Conservation (phyloP, 306 rosid genomes). For the Calophaca sinica region DNA sequence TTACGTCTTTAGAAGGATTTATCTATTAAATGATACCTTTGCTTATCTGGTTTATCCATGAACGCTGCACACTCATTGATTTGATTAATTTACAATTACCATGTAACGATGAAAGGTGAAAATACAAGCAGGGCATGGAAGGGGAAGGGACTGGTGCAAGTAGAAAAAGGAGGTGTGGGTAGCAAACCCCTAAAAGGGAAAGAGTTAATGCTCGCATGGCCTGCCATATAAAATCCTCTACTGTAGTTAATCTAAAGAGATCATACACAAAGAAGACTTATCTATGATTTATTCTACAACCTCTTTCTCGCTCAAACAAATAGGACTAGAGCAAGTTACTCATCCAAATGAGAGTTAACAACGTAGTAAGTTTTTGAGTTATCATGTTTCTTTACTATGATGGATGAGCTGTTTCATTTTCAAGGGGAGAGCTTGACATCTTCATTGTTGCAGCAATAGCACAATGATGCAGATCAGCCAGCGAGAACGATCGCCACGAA, state of each 20-base stretch:
- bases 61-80: no score
- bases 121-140: neutral
- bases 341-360: constrained; percentile 24
- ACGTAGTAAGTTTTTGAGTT: neutral
- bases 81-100: no score
- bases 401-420: constrained; percentile 43
- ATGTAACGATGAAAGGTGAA: neutral
- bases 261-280: neutral
- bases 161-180: no score
- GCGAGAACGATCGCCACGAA: constrained; percentile 65
- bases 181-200: neutral
- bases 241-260: constrained; percentile 35
- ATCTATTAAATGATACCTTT: no score
- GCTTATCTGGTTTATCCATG: no score
- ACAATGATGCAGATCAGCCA: constrained; percentile 74
- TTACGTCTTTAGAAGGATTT: no score
- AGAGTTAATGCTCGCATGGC: neutral
- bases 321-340: constrained; percentile 38
- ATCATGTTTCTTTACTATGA: constrained; percentile 40
- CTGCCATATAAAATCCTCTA: neutral
- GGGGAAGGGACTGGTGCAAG: no score
- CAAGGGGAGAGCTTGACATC: constrained; percentile 42
- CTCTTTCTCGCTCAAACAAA: neutral
- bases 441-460: constrained; percentile 55
- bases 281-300: no score